Conservation (phyloP, 2,329 filamentous ascomycete species). For the Mycosphaerella arachidis region DNA sequence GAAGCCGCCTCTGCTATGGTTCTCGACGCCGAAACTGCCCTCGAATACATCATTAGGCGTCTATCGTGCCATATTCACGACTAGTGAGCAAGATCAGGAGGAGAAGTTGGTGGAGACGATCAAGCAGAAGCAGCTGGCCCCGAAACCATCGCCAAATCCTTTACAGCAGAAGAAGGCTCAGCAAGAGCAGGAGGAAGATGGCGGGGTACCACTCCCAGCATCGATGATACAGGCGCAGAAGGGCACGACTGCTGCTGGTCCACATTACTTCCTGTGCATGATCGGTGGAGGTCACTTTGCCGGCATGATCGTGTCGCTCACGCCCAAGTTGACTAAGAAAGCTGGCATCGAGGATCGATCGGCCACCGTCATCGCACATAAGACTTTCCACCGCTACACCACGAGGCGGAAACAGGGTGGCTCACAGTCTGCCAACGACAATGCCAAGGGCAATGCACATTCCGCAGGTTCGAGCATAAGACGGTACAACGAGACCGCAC, state of each 20-base stretch:
- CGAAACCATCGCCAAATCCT: slow-evolving; percentile 49
- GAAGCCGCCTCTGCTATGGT: slow-evolving; percentile 79
- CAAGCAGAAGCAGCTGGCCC: slow-evolving; percentile 69
- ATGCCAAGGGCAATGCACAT: slow-evolving; percentile 87
- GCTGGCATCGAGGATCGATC: slow-evolving; percentile 73
- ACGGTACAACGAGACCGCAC: slow-evolving; percentile 87
- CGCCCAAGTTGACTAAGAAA: slow-evolving; percentile 71
- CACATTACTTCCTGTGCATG: slow-evolving; percentile 96
- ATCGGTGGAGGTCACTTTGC: slow-evolving; percentile 97
- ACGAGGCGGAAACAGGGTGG: slow-evolving; percentile 95
- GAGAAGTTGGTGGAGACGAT: slow-evolving; percentile 62
- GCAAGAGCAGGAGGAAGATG: slow-evolving; percentile 44
- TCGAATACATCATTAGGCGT: slow-evolving; percentile 76
- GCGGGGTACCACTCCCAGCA: slow-evolving; percentile 53
- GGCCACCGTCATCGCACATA: slow-evolving; percentile 85
- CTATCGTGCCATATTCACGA: slow-evolving; percentile 76
- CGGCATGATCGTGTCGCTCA: slow-evolving; percentile 87
- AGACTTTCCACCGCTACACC: slow-evolving; percentile 96
- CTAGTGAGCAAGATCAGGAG: slow-evolving; percentile 63
- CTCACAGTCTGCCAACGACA: slow-evolving; percentile 88
- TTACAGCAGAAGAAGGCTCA: slow-evolving; percentile 39
- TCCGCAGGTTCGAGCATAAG: slow-evolving; percentile 86
- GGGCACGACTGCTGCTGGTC: slow-evolving; percentile 58
- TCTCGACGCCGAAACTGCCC: slow-evolving; percentile 69
- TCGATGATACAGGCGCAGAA: slow-evolving; percentile 25